phyloP scores from a whole-genome alignment of 2,329 filamentous ascomycete genomes.

The Penicillium verrucosum region DNA sequence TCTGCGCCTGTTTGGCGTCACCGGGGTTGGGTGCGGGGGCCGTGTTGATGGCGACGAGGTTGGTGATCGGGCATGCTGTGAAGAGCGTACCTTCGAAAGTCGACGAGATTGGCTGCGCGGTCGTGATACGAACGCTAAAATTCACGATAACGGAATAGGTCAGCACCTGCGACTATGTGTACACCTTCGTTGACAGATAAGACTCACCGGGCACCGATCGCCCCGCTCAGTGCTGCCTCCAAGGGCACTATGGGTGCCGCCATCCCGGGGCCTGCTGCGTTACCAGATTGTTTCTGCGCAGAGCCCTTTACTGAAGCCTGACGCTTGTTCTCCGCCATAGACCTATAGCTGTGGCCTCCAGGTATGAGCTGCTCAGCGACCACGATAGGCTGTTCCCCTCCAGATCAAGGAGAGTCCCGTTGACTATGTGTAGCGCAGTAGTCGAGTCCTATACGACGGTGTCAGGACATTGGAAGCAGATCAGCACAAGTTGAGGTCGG shows the following conservation, averaged over 20 bases:
- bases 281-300: constrained; percentile 37
- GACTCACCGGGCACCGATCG: constrained; percentile 60
- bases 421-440: background rate
- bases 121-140: constrained; percentile 57
- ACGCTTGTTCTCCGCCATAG: constrained; percentile 59
- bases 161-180: background rate
- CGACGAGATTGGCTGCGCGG: constrained; percentile 48
- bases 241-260: constrained; percentile 48
- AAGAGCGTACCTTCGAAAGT: constrained; percentile 61
- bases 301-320: constrained; percentile 52
- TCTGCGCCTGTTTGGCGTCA: constrained; percentile 37
- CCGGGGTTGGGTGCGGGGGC: constrained; percentile 40
- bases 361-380: background rate
- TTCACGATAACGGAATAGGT: background rate
- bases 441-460: constrained; percentile 2
- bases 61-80: constrained; percentile 59
- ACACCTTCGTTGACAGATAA: background rate
- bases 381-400: background rate
- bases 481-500: background rate
- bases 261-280: constrained; percentile 35
- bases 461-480: constrained; percentile 12
- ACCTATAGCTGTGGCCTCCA: constrained; percentile 4
- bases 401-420: background rate
- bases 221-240: constrained; percentile 56
- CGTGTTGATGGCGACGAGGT: constrained; percentile 60